These are phyloP conservation scores for Leccinum uliginosum DNA, from an alignment of 768 basidiomycete genomes.

Conservation along the genomic window DNA sequence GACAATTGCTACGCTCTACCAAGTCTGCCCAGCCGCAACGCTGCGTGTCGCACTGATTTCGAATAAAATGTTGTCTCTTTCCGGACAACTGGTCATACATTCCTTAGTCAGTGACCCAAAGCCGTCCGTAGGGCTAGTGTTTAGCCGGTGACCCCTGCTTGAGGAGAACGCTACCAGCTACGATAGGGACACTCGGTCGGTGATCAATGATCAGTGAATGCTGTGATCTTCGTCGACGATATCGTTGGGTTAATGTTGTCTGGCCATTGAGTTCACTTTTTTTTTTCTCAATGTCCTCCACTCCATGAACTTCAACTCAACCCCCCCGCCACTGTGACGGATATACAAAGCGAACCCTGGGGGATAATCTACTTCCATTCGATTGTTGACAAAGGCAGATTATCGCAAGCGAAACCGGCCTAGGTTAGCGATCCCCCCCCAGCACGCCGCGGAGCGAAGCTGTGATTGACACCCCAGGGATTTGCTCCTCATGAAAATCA, in stretches of 20 bases:
- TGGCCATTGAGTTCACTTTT: too few relatives aligned
- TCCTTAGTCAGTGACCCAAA: neutral
- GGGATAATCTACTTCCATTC: neutral
- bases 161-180: neutral
- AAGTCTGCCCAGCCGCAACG: neutral
- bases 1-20: neutral
- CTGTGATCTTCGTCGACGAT: neutral
- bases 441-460: neutral
- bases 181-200: neutral
- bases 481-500: conserved; percentile 5
- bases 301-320: neutral
- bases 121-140: neutral
- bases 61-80: neutral
- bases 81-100: neutral
- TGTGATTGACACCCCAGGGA: neutral
- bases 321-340: neutral
- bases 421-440: neutral
- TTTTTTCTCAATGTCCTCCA: too few relatives aligned
- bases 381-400: neutral
- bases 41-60: neutral
- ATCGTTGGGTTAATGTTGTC: too few relatives aligned
- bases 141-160: neutral
- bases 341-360: neutral
- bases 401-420: neutral
- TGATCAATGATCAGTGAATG: neutral